Conservation (phyloP, 2,329 filamentous ascomycete species). For the Fusarium lateritium region DNA sequence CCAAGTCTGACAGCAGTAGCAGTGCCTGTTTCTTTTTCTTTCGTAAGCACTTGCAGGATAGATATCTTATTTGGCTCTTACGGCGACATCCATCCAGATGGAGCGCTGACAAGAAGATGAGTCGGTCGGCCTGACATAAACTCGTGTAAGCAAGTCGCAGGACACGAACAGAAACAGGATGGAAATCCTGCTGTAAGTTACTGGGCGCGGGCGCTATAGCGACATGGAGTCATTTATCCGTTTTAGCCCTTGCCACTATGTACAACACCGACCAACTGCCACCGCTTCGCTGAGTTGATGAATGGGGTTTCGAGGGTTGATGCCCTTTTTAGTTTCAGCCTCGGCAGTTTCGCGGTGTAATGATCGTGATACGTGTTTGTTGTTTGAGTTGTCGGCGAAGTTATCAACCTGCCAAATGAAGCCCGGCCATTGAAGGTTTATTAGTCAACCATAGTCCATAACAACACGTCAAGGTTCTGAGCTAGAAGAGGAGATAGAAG, state of each 20-base stretch:
- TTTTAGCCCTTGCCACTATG: slow-evolving; percentile 28
- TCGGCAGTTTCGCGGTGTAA: slow-evolving; percentile 42
- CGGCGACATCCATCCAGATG: slow-evolving; percentile 24
- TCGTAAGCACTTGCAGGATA: slow-evolving; percentile 28
- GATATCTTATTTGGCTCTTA: slow-evolving; percentile 11
- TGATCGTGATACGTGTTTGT: slow-evolving; percentile 11
- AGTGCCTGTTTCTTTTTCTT: slow-evolving; percentile 9
- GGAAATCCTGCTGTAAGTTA: not conserved
- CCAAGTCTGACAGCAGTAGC: slow-evolving; percentile 12
- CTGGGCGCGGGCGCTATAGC: slow-evolving; percentile 15
- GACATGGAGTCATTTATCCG: slow-evolving; percentile 39
- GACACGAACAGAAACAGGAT: slow-evolving; percentile 7
- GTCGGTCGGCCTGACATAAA: slow-evolving; percentile 3
- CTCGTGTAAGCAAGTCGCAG: slow-evolving; percentile 16
- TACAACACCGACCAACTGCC: slow-evolving; percentile 1
- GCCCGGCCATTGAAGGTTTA: slow-evolving; percentile 1
- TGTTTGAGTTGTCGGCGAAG: slow-evolving; percentile 19
- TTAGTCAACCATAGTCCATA: slow-evolving; percentile 11
- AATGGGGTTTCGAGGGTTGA: slow-evolving; percentile 14
- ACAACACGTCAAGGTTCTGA: slow-evolving; percentile 5
- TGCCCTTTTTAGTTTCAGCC: slow-evolving; percentile 22
- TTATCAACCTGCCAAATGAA: slow-evolving; percentile 5
- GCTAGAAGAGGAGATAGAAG: not conserved
- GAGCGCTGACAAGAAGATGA: slow-evolving; percentile 31
- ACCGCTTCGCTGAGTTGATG: slow-evolving; percentile 3